Conservation (phyloP, 768 basidiomycete genomes). For the Dioszegia hungarica region DNA sequence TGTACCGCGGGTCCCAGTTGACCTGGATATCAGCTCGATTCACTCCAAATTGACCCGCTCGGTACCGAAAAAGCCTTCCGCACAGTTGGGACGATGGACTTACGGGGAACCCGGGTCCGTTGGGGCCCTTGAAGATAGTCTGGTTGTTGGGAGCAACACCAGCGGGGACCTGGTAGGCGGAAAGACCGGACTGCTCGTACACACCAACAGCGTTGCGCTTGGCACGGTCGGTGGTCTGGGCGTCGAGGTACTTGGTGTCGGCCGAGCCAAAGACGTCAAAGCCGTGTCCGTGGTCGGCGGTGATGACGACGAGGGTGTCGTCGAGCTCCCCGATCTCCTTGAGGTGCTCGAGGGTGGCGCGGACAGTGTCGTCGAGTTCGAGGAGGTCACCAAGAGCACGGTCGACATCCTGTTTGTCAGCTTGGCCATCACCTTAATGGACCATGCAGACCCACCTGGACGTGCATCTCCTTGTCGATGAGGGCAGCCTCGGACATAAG, state of each 20-base stretch:
- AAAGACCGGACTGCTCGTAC: slow-evolving; percentile 47
- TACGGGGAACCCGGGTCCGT: slow-evolving; percentile 48
- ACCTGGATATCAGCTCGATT: too few species aligned
- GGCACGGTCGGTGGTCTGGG: slow-evolving; percentile 34
- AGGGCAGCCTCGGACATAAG: slow-evolving; percentile 50
- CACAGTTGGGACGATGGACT: neutral
- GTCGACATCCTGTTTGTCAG: slow-evolving; percentile 33
- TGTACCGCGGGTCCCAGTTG: slow-evolving; percentile 20
- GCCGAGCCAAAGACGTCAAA: slow-evolving; percentile 49
- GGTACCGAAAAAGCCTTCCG: too few species aligned
- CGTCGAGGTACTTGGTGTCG: slow-evolving; percentile 46
- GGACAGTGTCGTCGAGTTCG: slow-evolving; percentile 50
- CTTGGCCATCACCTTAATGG: neutral
- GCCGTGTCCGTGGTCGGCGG: slow-evolving; percentile 46
- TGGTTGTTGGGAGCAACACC: slow-evolving; percentile 36
- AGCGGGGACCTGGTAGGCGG: slow-evolving; percentile 46
- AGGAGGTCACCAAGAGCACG: slow-evolving; percentile 50
- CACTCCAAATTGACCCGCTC: too few species aligned
- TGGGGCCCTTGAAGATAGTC: slow-evolving; percentile 31
- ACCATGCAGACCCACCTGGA: slow-evolving; percentile 15
- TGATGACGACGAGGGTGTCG: slow-evolving; percentile 49
- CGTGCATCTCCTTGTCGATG: slow-evolving; percentile 47
- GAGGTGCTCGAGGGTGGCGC: slow-evolving; percentile 44
- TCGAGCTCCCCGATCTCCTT: slow-evolving; percentile 48
- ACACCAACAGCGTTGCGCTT: slow-evolving; percentile 50